Conservation (phyloP, 495 filamentous ascomycete species). For the Talaromyces stipitatus region DNA sequence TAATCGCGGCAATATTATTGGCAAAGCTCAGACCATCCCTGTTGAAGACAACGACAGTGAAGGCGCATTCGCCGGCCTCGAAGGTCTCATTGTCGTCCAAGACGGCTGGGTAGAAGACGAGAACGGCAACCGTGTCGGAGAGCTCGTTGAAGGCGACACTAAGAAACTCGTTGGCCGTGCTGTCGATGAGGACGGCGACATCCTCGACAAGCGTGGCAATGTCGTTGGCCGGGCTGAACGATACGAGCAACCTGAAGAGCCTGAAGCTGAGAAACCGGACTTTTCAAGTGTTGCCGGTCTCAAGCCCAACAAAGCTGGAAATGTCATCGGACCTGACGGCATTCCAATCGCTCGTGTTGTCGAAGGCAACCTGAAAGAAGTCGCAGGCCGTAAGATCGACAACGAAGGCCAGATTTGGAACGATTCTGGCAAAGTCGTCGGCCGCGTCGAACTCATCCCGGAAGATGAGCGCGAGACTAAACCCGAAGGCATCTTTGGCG, state of each 20-base stretch:
- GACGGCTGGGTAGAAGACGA: conserved; percentile 54
- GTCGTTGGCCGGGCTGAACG: conserved; percentile 55
- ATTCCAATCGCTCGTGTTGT: conserved; percentile 55
- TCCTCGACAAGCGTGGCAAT: conserved; percentile 55
- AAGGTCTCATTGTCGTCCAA: conserved; percentile 52
- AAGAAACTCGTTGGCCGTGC: conserved; percentile 56
- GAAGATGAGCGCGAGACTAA: conserved; percentile 56
- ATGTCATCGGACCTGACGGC: conserved; percentile 56
- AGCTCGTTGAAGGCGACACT: conserved; percentile 52
- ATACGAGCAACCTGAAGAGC: conserved; percentile 34
- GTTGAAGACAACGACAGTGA: conserved; percentile 53
- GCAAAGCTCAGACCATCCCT: conserved; percentile 49
- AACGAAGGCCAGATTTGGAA: conserved; percentile 62
- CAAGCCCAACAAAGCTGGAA: conserved; percentile 66
- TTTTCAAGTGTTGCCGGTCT: conserved; percentile 51
- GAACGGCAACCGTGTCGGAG: conserved; percentile 50
- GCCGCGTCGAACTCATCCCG: conserved; percentile 57
- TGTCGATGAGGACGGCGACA: conserved; percentile 59
- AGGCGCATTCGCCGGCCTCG: conserved; percentile 55
- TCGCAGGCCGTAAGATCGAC: conserved; percentile 56
- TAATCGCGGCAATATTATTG: conserved; percentile 51
- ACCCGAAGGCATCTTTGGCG: conserved; percentile 60
- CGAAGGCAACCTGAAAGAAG: conserved; percentile 51
- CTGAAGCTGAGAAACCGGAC: conserved; percentile 47
- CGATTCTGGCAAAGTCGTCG: conserved; percentile 59